Conservation (phyloP, 352 stramenopile genomes). For the Phytopythium oedochilum region DNA sequence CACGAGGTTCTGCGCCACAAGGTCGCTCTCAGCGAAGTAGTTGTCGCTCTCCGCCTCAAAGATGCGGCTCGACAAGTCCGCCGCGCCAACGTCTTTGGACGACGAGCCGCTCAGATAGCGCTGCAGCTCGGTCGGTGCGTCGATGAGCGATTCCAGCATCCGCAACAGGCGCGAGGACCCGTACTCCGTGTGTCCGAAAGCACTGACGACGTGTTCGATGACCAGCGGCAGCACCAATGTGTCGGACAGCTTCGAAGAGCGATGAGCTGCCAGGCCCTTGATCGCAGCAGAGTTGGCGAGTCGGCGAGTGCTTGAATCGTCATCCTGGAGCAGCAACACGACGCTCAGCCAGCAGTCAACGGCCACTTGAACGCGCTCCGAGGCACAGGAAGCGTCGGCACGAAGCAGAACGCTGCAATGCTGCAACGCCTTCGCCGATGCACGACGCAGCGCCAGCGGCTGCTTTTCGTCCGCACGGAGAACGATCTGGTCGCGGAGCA, state of each 20-base stretch:
- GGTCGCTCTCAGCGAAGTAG: constrained; percentile 63
- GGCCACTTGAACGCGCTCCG: constrained; percentile 17
- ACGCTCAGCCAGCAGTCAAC: constrained; percentile 52
- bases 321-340: constrained; percentile 69
- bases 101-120: constrained; percentile 35
- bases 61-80: constrained; percentile 60
- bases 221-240: constrained; percentile 48
- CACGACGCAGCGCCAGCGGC: constrained; percentile 50
- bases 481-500: constrained; percentile 41
- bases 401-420: constrained; percentile 38
- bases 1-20: constrained; percentile 54
- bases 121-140: constrained; percentile 31
- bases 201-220: constrained; percentile 39
- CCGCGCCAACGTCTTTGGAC: constrained; percentile 38
- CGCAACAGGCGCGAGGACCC: constrained; percentile 19
- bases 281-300: constrained; percentile 6
- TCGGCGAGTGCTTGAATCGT: constrained; percentile 36
- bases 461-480: constrained; percentile 41
- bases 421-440: constrained; percentile 45
- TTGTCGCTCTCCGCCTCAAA: constrained; percentile 81
- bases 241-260: constrained; percentile 25
- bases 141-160: constrained; percentile 31
- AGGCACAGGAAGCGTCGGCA: background rate
- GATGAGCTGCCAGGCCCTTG: background rate
- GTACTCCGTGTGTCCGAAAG: constrained; percentile 23